These are phyloP conservation scores for Pythium volutum DNA, from an alignment of 352 stramenopile species.

Conservation along the genomic window DNA sequence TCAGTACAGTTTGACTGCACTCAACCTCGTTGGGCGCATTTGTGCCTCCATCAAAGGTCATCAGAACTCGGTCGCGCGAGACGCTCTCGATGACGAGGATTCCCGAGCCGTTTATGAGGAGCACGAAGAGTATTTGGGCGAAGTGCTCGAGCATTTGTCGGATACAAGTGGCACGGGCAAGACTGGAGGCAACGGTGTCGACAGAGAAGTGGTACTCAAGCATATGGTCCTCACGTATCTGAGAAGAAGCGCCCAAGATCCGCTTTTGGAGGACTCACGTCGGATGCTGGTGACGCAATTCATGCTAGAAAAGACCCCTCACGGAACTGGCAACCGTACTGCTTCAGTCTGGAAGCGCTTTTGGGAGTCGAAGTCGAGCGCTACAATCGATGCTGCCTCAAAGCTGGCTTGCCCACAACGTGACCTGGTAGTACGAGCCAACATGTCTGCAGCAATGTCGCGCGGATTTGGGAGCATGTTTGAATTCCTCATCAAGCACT, in stretches of 20 bases:
- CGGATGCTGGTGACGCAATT: conserved; percentile 60
- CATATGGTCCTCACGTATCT: conserved; percentile 64
- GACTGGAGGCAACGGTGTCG: conserved; percentile 8
- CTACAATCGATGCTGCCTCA: conserved; percentile 35
- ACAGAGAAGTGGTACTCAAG: conserved; percentile 40
- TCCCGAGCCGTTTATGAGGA: conserved; percentile 44
- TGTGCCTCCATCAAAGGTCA: conserved; percentile 68
- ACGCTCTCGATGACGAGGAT: conserved; percentile 44
- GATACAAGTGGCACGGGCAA: conserved; percentile 25
- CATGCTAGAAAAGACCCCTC: conserved; percentile 27
- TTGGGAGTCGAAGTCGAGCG: conserved; percentile 31
- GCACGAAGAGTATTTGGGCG: conserved; percentile 31
- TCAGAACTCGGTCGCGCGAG: conserved; percentile 34
- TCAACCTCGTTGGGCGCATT: conserved; percentile 76
- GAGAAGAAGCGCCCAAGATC: conserved; percentile 29
- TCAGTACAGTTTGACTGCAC: conserved; percentile 57
- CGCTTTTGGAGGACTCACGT: conserved; percentile 42
- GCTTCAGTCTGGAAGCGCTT: conserved; percentile 43
- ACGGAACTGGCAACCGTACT: not conserved
- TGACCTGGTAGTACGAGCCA: conserved; percentile 44
- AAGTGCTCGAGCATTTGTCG: conserved; percentile 7
- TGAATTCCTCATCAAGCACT: conserved; percentile 58
- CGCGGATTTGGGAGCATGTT: conserved; percentile 72
- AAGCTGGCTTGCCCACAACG: conserved; percentile 43
- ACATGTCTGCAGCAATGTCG: conserved; percentile 42